Base-by-base conservation (phyloP, 441 rosid genomes). In the Erodium chrysanthum region DNA sequence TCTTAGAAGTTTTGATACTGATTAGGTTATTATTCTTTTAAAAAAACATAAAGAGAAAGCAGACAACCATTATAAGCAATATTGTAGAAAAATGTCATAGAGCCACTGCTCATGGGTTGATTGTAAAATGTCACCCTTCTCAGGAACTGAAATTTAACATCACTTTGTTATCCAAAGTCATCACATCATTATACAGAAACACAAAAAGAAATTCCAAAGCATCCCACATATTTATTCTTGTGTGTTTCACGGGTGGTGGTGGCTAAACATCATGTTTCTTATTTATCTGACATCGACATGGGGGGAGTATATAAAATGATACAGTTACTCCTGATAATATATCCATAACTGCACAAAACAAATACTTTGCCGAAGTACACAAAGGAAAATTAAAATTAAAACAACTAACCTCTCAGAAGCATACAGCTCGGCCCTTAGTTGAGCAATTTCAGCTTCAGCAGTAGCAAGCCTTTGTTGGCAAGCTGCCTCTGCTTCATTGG, bases 401-500 rank as follows among this genome's bases (percentile, higher is more conserved):
- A 33, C 62, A 75, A 76, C 78, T 54, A 81, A 94, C 97, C 95
- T 86, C 74, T 88, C 88, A 66, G 94, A 86, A 71, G 75, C 70
- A 81, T 88, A 96, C 70, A 94, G 71, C 74, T 88, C 85, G 73
- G 82, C 84, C 86, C 91, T 82, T 74, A 91, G 69, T 78, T 85
- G 92, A 71, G 83, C 79, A 75, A 90, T 89, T 85, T 94, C 96
- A 78, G 88, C 92, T 86, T 90, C 89, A 54, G 96, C 88, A 63
- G 76, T 81, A 67, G 84, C 82, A 79, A 94, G 97, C 78, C 99
- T 88, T 81, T 79, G 84, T 71, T 85, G 94, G 81, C 97, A 91
- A 65, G 96, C 96, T 81, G 80, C 86, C 76, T 89, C 94, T 37
- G 96, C 88, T 80, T 91, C 96, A 70, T 86, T 85, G 75, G 99